Evolutionary conservation across 352 stramenopile species (phyloP).

Genomic region (Phytopythium boreale): DNA sequence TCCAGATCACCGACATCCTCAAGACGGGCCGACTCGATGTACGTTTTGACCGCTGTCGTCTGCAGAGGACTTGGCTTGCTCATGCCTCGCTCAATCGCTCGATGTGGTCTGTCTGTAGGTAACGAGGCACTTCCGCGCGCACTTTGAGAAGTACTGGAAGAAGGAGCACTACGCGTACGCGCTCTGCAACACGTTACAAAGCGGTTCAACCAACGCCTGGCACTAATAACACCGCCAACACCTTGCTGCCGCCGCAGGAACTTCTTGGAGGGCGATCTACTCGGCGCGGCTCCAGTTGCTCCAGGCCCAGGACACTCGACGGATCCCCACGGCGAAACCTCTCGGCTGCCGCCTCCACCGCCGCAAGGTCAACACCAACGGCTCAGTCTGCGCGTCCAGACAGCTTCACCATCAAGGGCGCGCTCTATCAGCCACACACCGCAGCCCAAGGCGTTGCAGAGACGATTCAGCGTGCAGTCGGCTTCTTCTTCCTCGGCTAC

Average conservation of each 20-base stretch:
- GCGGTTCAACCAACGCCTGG: neutral
- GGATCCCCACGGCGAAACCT: neutral
- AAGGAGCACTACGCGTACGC: slow-evolving; percentile 65
- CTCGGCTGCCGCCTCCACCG: neutral
- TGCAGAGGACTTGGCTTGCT: slow-evolving; percentile 1
- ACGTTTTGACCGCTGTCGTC: neutral
- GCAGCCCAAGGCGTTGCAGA: neutral
- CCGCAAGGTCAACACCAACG: neutral
- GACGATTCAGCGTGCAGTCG: slow-evolving; percentile 1
- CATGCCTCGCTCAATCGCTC: neutral
- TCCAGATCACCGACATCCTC: slow-evolving; percentile 70
- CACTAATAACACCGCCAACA: neutral
- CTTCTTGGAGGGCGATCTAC: slow-evolving; percentile 43
- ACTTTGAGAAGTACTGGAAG: slow-evolving; percentile 85
- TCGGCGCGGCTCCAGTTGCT: neutral
- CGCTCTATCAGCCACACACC: neutral
- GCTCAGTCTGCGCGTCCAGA: neutral
- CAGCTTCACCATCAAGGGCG: neutral
- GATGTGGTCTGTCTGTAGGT: slow-evolving; percentile 18
- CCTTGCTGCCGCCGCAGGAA: slow-evolving; percentile 23
- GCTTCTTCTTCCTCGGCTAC: neutral
- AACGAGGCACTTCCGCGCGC: slow-evolving; percentile 57
- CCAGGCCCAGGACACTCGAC: neutral
- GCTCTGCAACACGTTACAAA: neutral
- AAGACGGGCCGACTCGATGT: slow-evolving; percentile 68